Evolutionary conservation across 345 rosid species (phyloP), one percentile per base, ranked within the genome.

Genomic region (Aethionema arabicum): DNA sequence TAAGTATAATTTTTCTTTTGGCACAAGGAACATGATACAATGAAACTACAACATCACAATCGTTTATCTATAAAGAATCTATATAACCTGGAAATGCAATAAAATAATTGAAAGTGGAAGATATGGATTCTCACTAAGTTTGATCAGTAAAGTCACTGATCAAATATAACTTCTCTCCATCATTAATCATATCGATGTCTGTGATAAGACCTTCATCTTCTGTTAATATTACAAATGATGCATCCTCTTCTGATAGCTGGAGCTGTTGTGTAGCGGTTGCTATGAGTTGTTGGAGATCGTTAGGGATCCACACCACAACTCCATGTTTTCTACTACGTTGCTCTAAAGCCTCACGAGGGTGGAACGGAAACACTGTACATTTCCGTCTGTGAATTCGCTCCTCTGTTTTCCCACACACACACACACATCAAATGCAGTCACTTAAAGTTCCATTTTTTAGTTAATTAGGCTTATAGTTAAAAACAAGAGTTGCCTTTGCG

Each of bases 291-390:
- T 75, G 75, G 2, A 89, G 59, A 36, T 70, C 73, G 6, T 15
- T 44, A 4, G 89, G 91, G 11, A 89, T 57, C 96, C 98, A 87
- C 56, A 92, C 52, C 59, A 89, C 77, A 42, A 84, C 63, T 67
- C 96, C 98, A 4, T 57, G 70, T 69, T 73, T 80, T 75, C 79
- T 85, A 15, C 48, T 52, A 43, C 2, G 6, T 40, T 77, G 85
- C 11, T 79, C 85, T 65, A 67, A 69, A 0, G 63, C 59, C 46
- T 76, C 85, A 76, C 66, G 67, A 3, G 95, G 96, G 67, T 81
- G 86, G 75, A 75, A 85, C 1, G 95, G 88, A 42, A 79, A 89
- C 10, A 92, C 74, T 1, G 90, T 89, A 72, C 98, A 92, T 70
- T 84, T 89, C 52, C 72, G 80, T 14, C 59, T 66, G 42, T 67